Conservation (phyloP, 108 stramenopile genomes). For the Fragilariopsis cylindrus region DNA sequence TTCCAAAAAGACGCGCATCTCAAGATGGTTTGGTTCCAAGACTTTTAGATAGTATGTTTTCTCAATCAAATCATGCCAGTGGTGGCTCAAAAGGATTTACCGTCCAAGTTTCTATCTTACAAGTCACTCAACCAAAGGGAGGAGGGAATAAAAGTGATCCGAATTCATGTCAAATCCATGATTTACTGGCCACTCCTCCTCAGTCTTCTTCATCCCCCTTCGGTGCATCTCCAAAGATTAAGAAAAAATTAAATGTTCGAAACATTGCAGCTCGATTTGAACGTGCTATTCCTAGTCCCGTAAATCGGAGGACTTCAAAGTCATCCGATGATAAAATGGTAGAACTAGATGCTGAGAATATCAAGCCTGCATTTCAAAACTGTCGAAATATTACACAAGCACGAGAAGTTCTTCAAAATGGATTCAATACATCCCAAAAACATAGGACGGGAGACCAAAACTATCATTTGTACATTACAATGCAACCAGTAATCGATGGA, state of each 20-base stretch:
- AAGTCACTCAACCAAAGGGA: slow-evolving; percentile 40
- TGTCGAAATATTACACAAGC: slow-evolving; percentile 33
- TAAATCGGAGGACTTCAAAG: slow-evolving; percentile 8
- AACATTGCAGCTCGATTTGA: slow-evolving; percentile 40
- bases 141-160: slow-evolving; percentile 3
- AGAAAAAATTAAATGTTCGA: slow-evolving; percentile 33
- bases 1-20: slow-evolving; percentile 28
- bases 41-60: slow-evolving; percentile 50
- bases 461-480: slow-evolving; percentile 33
- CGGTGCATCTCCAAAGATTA: slow-evolving; percentile 11
- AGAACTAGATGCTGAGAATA: slow-evolving; percentile 25
- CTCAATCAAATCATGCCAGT: slow-evolving; percentile 44
- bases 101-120: slow-evolving; percentile 41
- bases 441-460: slow-evolving; percentile 25
- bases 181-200: slow-evolving; percentile 24
- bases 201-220: not conserved
- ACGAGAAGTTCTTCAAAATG: slow-evolving; percentile 41
- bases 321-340: not conserved
- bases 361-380: slow-evolving; percentile 18
- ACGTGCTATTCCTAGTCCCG: slow-evolving; percentile 28
- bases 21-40: slow-evolving; percentile 53
- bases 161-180: slow-evolving; percentile 26
- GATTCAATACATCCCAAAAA: slow-evolving; percentile 16
- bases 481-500: slow-evolving; percentile 43
- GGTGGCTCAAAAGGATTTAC: slow-evolving; percentile 27